phyloP scores from a whole-genome alignment of 192 early-diverging fungal species.

The Mortierella alpina region DNA sequence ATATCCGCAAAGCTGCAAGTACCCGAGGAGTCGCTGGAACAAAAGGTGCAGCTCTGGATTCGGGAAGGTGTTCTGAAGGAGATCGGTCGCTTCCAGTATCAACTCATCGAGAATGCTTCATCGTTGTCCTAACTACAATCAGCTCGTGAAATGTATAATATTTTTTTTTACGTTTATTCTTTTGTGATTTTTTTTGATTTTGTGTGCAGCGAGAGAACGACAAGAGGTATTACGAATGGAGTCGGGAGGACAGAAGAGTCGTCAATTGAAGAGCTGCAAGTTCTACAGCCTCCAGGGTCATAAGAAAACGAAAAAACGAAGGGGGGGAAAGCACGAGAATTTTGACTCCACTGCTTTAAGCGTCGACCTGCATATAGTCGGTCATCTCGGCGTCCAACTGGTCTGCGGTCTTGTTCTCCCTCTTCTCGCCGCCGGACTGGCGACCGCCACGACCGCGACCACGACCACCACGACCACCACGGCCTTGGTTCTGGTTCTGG shows the following conservation, averaged over 20 bases:
- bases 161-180: background rate
- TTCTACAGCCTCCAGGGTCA: too few species aligned
- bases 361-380: conserved; percentile 64
- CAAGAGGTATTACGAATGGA: background rate
- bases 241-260: background rate
- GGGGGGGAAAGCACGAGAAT: background rate
- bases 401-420: conserved; percentile 55
- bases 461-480: conserved; percentile 47
- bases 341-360: conserved; percentile 8
- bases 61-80: conserved; percentile 30
- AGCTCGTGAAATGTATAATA: background rate
- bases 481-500: conserved; percentile 23
- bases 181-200: background rate
- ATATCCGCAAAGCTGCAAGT: conserved; percentile 15
- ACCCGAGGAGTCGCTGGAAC: conserved; percentile 15
- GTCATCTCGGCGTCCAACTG: conserved; percentile 62
- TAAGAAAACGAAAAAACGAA: background rate
- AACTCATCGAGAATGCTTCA: conserved; percentile 15
- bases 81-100: conserved; percentile 17
- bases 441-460: conserved; percentile 55
- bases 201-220: background rate
- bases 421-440: conserved; percentile 32
- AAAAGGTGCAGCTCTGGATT: conserved; percentile 31
- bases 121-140: background rate
- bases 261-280: too few species aligned